Evolutionary conservation across 495 filamentous ascomycete genomes (phyloP).

Genomic region (Usnea hakonensis): DNA sequence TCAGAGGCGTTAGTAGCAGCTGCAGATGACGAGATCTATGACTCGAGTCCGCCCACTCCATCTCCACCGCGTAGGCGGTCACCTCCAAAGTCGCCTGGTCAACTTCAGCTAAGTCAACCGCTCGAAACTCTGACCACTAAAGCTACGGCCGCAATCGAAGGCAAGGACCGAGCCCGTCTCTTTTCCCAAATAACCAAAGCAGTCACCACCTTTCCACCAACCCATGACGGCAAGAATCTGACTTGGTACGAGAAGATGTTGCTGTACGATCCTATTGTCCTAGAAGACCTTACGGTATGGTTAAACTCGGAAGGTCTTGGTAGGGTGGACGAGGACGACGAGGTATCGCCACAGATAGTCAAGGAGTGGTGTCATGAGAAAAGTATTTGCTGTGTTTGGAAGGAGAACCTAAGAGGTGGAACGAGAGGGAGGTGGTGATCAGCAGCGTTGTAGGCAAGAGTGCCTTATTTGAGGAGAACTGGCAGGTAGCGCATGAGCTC

Average conservation of each 20-base stretch:
- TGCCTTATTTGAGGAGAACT: not conserved
- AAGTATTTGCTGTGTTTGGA: conserved; percentile 79
- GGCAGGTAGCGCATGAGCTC: not conserved
- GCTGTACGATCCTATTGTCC: conserved; percentile 82
- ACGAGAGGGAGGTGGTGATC: conserved; percentile 12
- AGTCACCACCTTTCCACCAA: conserved; percentile 45
- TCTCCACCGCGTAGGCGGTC: conserved; percentile 4
- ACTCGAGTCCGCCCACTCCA: conserved; percentile 12
- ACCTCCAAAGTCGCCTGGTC: not conserved
- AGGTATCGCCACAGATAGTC: conserved; percentile 51
- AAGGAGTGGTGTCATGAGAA: conserved; percentile 83
- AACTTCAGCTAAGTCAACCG: conserved; percentile 5
- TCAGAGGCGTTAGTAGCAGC: conserved; percentile 17
- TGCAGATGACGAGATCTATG: conserved; percentile 22
- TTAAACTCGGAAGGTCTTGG: conserved; percentile 65
- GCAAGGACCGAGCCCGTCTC: conserved; percentile 9
- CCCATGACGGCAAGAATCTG: conserved; percentile 41
- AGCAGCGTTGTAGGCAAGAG: not conserved
- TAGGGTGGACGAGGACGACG: conserved; percentile 53
- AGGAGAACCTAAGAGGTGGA: conserved; percentile 67
- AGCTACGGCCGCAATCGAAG: conserved; percentile 7
- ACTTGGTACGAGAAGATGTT: conserved; percentile 89
- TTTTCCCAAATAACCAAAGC: conserved; percentile 52
- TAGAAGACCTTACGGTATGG: conserved; percentile 83
- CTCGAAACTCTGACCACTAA: not conserved